Conservation (phyloP, 2,329 filamentous ascomycete genomes). For the Ilyonectria destructans region DNA sequence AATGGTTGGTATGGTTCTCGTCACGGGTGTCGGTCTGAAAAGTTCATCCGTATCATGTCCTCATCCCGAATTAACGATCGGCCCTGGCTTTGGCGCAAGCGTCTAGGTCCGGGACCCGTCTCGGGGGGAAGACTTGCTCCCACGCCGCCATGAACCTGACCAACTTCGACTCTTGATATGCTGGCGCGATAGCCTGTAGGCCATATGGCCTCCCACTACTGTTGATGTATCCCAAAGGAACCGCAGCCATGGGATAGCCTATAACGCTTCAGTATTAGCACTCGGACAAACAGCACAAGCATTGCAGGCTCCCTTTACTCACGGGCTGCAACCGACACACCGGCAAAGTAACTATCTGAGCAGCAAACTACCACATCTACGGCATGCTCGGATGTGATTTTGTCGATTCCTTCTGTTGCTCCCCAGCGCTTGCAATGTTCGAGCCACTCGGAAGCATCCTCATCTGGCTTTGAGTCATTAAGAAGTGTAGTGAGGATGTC, state of each 20-base stretch:
- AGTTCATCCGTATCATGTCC: background rate
- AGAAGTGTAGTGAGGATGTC: background rate
- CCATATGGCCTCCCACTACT: background rate
- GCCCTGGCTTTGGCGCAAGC: background rate
- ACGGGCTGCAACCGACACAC: background rate
- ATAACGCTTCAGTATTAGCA: background rate
- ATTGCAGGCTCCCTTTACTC: background rate
- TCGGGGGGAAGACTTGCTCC: background rate
- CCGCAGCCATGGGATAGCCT: slow-evolving; percentile 2
- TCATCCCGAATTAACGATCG: background rate
- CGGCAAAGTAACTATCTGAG: background rate
- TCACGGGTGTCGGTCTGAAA: background rate
- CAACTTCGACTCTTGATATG: background rate
- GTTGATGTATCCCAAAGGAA: background rate
- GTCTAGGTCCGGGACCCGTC: background rate
- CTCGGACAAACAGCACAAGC: background rate
- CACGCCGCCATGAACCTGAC: background rate
- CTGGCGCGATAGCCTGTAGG: background rate
- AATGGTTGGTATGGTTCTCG: no score
- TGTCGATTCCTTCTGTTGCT: slow-evolving; percentile 3
- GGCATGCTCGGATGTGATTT: background rate
- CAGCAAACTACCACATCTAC: no score
- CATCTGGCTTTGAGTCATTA: background rate
- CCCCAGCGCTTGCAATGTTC: background rate
- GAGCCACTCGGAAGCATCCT: background rate